Evolutionary conservation across 2,329 filamentous ascomycete genomes (phyloP), one percentile per base, ranked within the genome.

Genomic region (Microdochium paspali): DNA sequence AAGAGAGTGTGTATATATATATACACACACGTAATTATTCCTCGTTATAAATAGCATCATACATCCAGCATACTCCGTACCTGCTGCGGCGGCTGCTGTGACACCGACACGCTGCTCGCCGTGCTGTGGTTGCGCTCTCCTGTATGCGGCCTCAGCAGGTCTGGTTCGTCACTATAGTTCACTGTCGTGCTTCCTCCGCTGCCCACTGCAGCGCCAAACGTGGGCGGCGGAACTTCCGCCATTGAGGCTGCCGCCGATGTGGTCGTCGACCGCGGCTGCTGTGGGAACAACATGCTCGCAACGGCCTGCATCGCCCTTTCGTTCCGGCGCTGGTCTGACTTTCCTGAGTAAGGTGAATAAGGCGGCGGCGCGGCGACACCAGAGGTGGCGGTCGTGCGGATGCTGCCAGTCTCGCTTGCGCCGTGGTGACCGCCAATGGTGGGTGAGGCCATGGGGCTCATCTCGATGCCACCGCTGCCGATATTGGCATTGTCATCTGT

Each of bases 61-160:
- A 80, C 56, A 54, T 81, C 77, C 54, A 81, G 53, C 77, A 81
- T 81, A 56, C 77, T 80, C 55, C 65, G 68, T 5, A 80, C 62
- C 55, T 77, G 70, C 56, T 78, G 74, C n/a, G 76, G 74, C 47
- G 69, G 35, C 18, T 40, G 70, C n/a, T 60, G 66, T 6, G 59
- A 65, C 12, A 72, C 61, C 4, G 74, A 78, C 43, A 67, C 60
- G n/a, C 62, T 64, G 30, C 75, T 76, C 43, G 61, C 67, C 1
- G 66, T 64, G 52, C 74, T 77, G 39, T 66, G 61, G 46, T 69
- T 73, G 43, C 74, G 66, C 25, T 63, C 65, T 10, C 59, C 63
- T 3, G 61, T 61, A 3, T 54, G 56, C 15, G 63, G 58, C 24
- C 62, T 55, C 18, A 49, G 51, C 47, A 47, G 20, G 25, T 24